phyloP scores from a whole-genome alignment of 1,284 basidiomycete species.

The Ceratobasidium sp. region DNA sequence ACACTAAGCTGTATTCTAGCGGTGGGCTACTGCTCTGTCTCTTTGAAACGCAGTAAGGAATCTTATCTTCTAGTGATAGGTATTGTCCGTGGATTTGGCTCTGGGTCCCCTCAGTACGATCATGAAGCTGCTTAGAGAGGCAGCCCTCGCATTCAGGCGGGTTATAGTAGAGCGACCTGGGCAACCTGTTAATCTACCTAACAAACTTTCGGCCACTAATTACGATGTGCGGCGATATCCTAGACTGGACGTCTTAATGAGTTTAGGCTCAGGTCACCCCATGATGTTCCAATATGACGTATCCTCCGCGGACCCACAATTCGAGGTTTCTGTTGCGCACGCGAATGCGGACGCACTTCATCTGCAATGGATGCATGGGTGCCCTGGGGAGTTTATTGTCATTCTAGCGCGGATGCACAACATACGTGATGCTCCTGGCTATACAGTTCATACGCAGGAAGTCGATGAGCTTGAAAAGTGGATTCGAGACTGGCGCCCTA shows the following conservation, averaged over 20 bases:
- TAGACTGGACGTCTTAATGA: conserved; percentile 22
- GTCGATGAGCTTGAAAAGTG: conserved; percentile 2
- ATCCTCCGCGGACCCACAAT: not conserved
- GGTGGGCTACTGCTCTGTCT: not conserved
- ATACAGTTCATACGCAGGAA: not conserved
- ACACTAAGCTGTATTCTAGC: conserved; percentile 14
- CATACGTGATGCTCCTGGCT: not conserved
- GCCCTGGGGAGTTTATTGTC: conserved; percentile 1
- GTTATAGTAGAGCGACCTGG: conserved; percentile 14
- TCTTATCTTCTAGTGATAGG: not conserved
- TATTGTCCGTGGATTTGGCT: conserved; percentile 10
- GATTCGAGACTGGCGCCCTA: conserved; percentile 21
- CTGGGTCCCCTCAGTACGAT: not conserved
- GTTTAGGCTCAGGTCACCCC: conserved; percentile 10
- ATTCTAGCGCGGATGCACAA: conserved; percentile 28
- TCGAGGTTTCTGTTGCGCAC: not conserved
- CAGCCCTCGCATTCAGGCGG: conserved; percentile 8
- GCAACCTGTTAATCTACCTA: conserved; percentile 24
- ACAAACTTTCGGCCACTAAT: conserved; percentile 1
- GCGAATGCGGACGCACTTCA: conserved; percentile 5
- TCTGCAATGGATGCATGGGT: conserved; percentile 24
- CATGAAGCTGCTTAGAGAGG: conserved; percentile 3
- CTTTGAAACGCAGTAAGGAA: not conserved
- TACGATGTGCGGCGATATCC: conserved; percentile 12
- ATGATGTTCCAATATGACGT: conserved; percentile 29